phyloP scores from a whole-genome alignment of 2,329 filamentous ascomycete species.

The Huntiella savannae region DNA sequence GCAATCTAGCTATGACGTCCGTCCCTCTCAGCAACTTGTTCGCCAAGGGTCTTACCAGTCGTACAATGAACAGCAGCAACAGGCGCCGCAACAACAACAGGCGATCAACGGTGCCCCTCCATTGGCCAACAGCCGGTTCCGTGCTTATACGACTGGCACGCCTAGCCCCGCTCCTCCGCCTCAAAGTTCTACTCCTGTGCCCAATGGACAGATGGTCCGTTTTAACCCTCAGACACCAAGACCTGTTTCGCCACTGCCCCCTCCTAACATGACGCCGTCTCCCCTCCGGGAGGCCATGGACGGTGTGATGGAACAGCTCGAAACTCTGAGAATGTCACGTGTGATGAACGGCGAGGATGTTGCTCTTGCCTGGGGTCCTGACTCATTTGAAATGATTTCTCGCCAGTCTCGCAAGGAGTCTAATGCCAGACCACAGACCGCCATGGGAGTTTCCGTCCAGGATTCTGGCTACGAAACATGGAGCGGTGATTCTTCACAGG shows the following conservation, averaged over 20 bases:
- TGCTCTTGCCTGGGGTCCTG: constrained; percentile 65
- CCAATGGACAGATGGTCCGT: constrained; percentile 1
- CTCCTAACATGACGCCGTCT: constrained; percentile 68
- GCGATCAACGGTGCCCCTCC: constrained; percentile 5
- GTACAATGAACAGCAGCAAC: constrained; percentile 13
- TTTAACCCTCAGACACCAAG: constrained; percentile 30
- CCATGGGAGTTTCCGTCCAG: constrained; percentile 43
- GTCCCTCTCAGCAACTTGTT: constrained; percentile 10
- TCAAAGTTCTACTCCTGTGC: not conserved
- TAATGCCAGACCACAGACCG: constrained; percentile 44
- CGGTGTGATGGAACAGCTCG: constrained; percentile 86
- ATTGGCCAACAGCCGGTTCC: constrained; percentile 7
- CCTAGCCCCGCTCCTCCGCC: constrained; percentile 1
- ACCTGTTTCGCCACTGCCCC: constrained; percentile 43
- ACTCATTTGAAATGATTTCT: constrained; percentile 49
- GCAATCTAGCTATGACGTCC: constrained; percentile 15
- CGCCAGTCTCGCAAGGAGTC: constrained; percentile 16
- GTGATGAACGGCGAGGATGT: constrained; percentile 21
- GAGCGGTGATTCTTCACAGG: constrained; percentile 30
- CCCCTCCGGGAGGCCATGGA: constrained; percentile 92
- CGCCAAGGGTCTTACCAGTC: constrained; percentile 21
- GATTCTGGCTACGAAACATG: constrained; percentile 44
- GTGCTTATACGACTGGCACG: constrained; percentile 7
- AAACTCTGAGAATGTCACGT: constrained; percentile 54
- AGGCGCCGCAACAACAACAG: not conserved